Base-by-base conservation (phyloP, 1,284 basidiomycete genomes). In the Ceratobasidium theobromae region DNA sequence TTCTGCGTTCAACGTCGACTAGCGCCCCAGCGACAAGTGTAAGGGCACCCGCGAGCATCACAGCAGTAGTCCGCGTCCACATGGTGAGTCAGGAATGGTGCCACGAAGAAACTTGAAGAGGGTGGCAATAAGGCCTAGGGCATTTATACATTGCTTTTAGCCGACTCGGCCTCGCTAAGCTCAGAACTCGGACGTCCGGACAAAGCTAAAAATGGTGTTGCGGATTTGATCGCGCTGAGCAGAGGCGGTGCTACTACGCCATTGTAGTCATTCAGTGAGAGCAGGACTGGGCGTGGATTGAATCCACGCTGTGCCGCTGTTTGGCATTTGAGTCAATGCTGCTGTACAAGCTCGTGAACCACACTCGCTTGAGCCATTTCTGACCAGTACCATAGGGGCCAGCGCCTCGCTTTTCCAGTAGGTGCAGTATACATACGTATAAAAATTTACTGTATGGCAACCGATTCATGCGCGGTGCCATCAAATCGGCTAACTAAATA, bases 251-350 rank as follows among this genome's bases (percentile, higher is more conserved):
- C n/a, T n/a, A n/a, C n/a, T n/a, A n/a, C n/a, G n/a, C n/a, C n/a
- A n/a, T n/a, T n/a, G n/a, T n/a, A n/a, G n/a, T n/a, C n/a, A n/a
- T n/a, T n/a, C n/a, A n/a, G n/a, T n/a, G n/a, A n/a, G n/a, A 38
- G n/a, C 16, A 40, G 38, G 40, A 40, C 38, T n/a, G 41, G 40
- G 33, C 55, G 55, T 60, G 55, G 55, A 60, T 60, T 38, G 16
- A 27, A 43, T 60, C 55, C 55, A 60, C 55, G 54, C 35, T 8
- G 6, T 16, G 35, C n/a, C n/a, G 16, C 6, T 16, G 6, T 38
- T 38, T 38, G 35, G 16, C 35, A 16, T 38, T 38, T 38, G 16
- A 38, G 16, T 6, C 16, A 38, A 38, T 38, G 8, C 35, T 6
- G 16, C n/a, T n/a, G n/a, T n/a, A n/a, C n/a, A n/a, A n/a, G n/a